A percentile compares a stretch with the other conserved stretches of the same genome.
Evolutionary conservation across 441 rosid species (phyloP).

Genomic region (Bocquillonia castaneifolia): DNA sequence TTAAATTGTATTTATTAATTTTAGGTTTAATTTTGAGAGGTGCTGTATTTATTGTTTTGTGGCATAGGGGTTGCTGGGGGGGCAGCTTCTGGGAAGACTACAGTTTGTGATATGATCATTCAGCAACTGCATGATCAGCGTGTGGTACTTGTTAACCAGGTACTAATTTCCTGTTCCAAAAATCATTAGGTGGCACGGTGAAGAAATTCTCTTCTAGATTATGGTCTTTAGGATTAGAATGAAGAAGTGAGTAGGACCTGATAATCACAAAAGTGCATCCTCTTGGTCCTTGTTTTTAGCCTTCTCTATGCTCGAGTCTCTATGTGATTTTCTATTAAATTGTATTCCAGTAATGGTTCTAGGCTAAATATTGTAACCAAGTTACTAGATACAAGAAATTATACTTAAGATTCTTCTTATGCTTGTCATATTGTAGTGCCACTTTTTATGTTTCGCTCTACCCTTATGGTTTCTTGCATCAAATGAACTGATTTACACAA

Average conservation of each 20-base stretch:
- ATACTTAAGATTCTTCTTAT: background rate
- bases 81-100: constrained; percentile 97
- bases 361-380: background rate
- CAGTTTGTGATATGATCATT: constrained; percentile 97
- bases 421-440: background rate
- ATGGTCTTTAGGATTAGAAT: background rate
- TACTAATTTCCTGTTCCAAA: constrained; percentile 22
- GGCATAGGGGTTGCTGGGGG: constrained; percentile 94
- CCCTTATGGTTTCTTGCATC: background rate
- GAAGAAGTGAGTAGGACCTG: background rate
- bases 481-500: constrained; percentile 2
- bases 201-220: constrained; percentile 3
- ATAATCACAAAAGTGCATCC: background rate
- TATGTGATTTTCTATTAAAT: background rate
- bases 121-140: constrained; percentile 99
- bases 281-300: background rate
- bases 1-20: background rate
- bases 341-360: background rate
- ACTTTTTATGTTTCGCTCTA: background rate
- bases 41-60: constrained; percentile 18
- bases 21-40: constrained; percentile 7
- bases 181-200: background rate
- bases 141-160: constrained; percentile 93
- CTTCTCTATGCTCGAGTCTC: background rate
- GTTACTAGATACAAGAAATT: background rate